Evolutionary conservation across 1,284 basidiomycete species (phyloP), one percentile per base, ranked within the genome.

Genomic region (Coniferiporia sulphurascens): DNA sequence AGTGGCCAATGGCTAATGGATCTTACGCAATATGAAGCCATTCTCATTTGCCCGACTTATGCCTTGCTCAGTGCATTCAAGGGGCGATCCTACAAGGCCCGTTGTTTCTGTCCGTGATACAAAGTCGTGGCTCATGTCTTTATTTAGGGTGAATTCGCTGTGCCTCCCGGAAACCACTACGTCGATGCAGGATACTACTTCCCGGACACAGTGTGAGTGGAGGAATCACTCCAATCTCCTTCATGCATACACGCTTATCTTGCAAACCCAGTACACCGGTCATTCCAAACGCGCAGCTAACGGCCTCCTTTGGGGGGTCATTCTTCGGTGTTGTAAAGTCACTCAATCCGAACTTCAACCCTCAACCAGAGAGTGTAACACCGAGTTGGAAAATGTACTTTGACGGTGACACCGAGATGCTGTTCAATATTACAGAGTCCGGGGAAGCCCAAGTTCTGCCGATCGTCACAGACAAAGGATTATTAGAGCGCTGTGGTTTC

Each of bases 321-420:
- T 79, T 78, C 69, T 58, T 75, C n/a, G 67, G 72, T 48, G 73
- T 78, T 48, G 73, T 64, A 0, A 63, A 71, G 48, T 66, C 69
- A 0, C 63, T 69, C 21, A 65, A 78, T 60, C 74, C 77, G 1
- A 78, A 78, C 53, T 52, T 65, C 21, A 75, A 78, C 56, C 59
- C 66, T 2, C 38, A 4, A n/a, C 55, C 65, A 0, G 56, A 66
- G 1, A 70, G 67, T 27, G 69, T 72, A 52, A 72, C 71, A 3
- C 71, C 73, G 3, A 9, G 46, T 3, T 75, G 72, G 72, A 52
- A 56, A 6, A 49, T 44, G n/a, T 75, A 67, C 64, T 58, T 46
- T 48, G 32, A 45, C 1, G 62, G 59, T 1, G 45, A 65, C 15
- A 65, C 64, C 8, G 75, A 75, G 65, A 74, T 76, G 73, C 44